Evolutionary conservation across 2,329 filamentous ascomycete genomes (phyloP), one percentile per base, ranked within the genome.

Genomic region (Colletotrichum endophyticum): DNA sequence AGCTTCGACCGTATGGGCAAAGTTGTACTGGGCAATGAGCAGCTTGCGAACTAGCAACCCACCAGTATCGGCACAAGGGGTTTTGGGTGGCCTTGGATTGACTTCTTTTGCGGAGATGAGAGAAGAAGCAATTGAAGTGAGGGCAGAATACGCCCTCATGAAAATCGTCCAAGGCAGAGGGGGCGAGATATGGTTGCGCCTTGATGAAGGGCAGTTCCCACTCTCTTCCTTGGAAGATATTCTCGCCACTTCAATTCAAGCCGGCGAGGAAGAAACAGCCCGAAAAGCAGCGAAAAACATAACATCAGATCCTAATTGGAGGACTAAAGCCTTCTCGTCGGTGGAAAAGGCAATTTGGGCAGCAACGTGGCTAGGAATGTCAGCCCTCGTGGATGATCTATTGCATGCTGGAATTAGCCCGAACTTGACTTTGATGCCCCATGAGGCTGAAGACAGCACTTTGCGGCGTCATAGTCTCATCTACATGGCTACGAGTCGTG

Each of bases 281-380:
- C 3, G 44, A 0, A 53, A 53, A 13, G 44, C n/a, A 53, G 44
- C 44, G 0, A 1, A 1, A 53, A 8, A 1, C 6, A 53, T 53
- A 22, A 3, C 2, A 53, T 22, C 11, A 53, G 44, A 53, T 1
- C 0, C n/a, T 0, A 13, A 53, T 53, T 53, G 44, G 44, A 53
- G 12, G 3, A 0, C 1, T 2, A 53, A 22, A 13, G 44, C n/a
- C 44, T 53, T 53, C 6, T 13, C 44, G 6, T 22, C 11, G 44
- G 3, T 53, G 44, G 44, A 25, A 22, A 22, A 22, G 0, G 12
- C 44, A 53, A 53, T 22, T 1, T 13, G 44, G 44, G 44, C 44
- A 22, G 44, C 44, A 53, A 5, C 44, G 1, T 53, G 44, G 44
- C n/a, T 53, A 53, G 44, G 44, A 25, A 53, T 53, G 44, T 53